Evolutionary conservation across 495 filamentous ascomycete genomes (phyloP).

Genomic region (Penicillium simplicissimum): DNA sequence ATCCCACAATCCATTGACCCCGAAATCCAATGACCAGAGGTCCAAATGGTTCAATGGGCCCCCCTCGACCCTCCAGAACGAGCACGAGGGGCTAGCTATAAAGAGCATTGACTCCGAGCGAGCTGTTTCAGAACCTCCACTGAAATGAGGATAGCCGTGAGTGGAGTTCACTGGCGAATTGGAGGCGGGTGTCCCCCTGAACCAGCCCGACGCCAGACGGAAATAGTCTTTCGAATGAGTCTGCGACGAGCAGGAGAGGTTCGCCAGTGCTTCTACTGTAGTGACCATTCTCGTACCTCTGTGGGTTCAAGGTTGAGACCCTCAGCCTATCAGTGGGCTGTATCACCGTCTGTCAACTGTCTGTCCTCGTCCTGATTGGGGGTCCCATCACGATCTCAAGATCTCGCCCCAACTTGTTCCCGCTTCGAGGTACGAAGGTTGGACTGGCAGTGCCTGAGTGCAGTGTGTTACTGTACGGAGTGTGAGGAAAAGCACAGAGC

Average conservation of each 20-base stretch:
- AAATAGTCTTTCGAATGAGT: background rate
- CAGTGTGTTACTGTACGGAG: background rate
- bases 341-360: constrained; percentile 5
- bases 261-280: background rate
- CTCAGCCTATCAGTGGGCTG: constrained; percentile 4
- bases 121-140: constrained; percentile 24
- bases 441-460: too few species aligned
- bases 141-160: constrained; percentile 31
- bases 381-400: constrained; percentile 22
- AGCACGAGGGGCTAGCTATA: constrained; percentile 15
- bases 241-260: background rate
- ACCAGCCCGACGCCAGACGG: background rate
- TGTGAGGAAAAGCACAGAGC: background rate
- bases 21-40: background rate
- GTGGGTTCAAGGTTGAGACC: background rate
- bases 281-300: background rate
- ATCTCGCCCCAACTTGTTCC: constrained; percentile 15
- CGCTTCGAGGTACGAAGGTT: background rate
- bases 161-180: constrained; percentile 28
- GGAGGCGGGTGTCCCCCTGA: constrained; percentile 24
- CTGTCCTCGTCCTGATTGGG: constrained; percentile 19
- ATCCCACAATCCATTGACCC: background rate
- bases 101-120: constrained; percentile 19
- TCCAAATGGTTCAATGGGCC: background rate
- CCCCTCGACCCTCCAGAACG: background rate